These are phyloP conservation scores for Magnolia sinica DNA, from an alignment of 164 flowering plant genomes.

Conservation along the genomic window DNA sequence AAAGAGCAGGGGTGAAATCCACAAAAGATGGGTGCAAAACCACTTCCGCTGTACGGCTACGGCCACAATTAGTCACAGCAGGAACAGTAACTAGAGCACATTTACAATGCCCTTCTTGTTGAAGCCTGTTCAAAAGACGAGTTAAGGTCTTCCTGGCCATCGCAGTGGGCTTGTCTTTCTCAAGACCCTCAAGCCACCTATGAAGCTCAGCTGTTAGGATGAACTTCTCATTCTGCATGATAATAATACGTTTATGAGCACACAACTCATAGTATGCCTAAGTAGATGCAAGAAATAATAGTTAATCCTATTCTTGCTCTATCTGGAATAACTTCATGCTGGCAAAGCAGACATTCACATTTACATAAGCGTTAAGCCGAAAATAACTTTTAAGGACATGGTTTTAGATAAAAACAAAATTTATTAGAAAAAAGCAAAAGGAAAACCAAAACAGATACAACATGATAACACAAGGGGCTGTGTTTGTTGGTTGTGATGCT, in stretches of 20 bases:
- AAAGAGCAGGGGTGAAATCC: slow-evolving; percentile 45
- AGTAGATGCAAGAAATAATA: background rate
- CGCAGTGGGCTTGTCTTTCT: slow-evolving; percentile 58
- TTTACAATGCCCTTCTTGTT: slow-evolving; percentile 72
- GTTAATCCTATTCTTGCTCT: background rate
- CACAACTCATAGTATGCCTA: background rate
- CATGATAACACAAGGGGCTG: too few species aligned
- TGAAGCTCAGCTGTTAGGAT: slow-evolving; percentile 65
- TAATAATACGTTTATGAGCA: background rate
- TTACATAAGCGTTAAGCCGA: background rate
- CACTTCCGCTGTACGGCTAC: slow-evolving; percentile 49
- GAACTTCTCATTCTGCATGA: slow-evolving; percentile 68
- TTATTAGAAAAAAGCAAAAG: too few species aligned
- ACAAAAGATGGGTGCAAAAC: slow-evolving; percentile 76
- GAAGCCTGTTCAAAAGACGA: slow-evolving; percentile 67
- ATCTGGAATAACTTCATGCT: background rate
- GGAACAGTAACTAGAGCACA: slow-evolving; percentile 57
- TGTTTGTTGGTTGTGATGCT: too few species aligned
- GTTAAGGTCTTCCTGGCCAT: slow-evolving; percentile 72
- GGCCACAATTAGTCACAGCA: slow-evolving; percentile 61
- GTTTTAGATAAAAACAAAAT: too few species aligned
- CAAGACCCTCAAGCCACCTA: slow-evolving; percentile 68
- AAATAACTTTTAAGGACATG: too few species aligned
- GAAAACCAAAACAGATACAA: too few species aligned
- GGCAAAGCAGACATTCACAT: background rate